These are phyloP conservation scores for Blastomyces parvus DNA, from an alignment of 2,329 filamentous ascomycete species.

Conservation along the genomic window DNA sequence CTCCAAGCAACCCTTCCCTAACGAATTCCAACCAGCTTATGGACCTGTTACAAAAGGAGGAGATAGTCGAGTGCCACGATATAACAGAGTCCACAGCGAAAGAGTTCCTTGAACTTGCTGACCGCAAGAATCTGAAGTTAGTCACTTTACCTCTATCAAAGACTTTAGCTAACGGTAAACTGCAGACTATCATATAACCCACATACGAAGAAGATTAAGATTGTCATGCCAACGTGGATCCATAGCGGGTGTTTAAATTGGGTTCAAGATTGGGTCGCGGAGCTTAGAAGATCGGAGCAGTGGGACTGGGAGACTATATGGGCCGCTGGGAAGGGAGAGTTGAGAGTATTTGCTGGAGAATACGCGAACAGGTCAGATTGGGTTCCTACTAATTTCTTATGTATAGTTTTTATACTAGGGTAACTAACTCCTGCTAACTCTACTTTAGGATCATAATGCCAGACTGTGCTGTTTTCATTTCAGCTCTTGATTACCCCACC, in stretches of 20 bases:
- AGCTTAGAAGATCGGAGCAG: background rate
- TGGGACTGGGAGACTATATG: background rate
- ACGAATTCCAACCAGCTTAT: background rate
- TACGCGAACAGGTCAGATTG: background rate
- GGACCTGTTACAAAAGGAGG: slow-evolving; percentile 1
- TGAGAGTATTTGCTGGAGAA: slow-evolving; percentile 1
- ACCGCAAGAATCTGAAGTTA: slow-evolving; percentile 5
- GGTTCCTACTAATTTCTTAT: background rate
- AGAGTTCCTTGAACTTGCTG: slow-evolving; percentile 4
- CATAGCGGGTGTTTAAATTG: slow-evolving; percentile 1
- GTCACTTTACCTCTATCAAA: background rate
- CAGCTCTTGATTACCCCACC: background rate
- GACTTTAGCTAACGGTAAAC: background rate
- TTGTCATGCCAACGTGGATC: background rate
- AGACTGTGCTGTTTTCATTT: background rate
- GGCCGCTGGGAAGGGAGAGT: background rate
- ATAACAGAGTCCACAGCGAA: background rate
- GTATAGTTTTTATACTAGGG: background rate
- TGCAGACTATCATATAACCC: background rate
- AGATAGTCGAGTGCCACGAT: slow-evolving; percentile 3
- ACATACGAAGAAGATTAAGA: background rate
- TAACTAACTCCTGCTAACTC: background rate
- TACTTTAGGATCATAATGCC: background rate
- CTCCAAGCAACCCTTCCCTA: background rate
- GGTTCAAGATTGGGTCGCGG: background rate